These are phyloP conservation scores for Pascua sp. DNA, from an alignment of 1,284 basidiomycete genomes.

Conservation along the genomic window DNA sequence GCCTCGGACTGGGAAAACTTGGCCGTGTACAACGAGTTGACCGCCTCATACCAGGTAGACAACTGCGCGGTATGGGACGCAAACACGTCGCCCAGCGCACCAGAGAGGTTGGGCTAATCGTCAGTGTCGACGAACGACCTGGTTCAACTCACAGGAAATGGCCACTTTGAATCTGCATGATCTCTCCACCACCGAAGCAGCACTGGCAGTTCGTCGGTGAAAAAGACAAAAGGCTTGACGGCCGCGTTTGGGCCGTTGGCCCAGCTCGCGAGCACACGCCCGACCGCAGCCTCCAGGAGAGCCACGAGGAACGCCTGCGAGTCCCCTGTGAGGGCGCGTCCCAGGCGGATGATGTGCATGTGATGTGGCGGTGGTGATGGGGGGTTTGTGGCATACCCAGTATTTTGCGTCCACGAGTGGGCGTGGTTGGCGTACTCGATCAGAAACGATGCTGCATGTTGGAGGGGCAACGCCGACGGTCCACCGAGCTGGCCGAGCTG, in stretches of 20 bases:
- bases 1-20: conserved; percentile 21
- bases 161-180: conserved; percentile 24
- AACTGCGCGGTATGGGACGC: conserved; percentile 7
- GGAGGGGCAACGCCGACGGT: conserved; percentile 16
- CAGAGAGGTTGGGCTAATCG: conserved; percentile 6
- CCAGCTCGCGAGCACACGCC: conserved; percentile 1
- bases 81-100: conserved; percentile 10
- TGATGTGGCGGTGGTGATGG: conserved; percentile 12
- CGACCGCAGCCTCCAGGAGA: conserved; percentile 9
- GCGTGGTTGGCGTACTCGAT: conserved; percentile 23
- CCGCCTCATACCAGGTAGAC: conserved; percentile 4
- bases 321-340: conserved; percentile 12
- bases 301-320: conserved; percentile 14
- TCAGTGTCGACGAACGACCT: neutral
- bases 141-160: conserved; percentile 30
- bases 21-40: conserved; percentile 13
- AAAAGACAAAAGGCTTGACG: conserved; percentile 20
- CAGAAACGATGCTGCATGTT: conserved; percentile 19
- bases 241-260: conserved; percentile 1
- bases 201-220: conserved; percentile 30
- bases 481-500: neutral
- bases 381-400: conserved; percentile 5
- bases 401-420: conserved; percentile 8
- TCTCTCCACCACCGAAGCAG: conserved; percentile 39
- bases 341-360: conserved; percentile 11